Evolutionary conservation across 2,329 filamentous ascomycete species (phyloP), one percentile per base, ranked within the genome.

Genomic region (Periconia sp.): DNA sequence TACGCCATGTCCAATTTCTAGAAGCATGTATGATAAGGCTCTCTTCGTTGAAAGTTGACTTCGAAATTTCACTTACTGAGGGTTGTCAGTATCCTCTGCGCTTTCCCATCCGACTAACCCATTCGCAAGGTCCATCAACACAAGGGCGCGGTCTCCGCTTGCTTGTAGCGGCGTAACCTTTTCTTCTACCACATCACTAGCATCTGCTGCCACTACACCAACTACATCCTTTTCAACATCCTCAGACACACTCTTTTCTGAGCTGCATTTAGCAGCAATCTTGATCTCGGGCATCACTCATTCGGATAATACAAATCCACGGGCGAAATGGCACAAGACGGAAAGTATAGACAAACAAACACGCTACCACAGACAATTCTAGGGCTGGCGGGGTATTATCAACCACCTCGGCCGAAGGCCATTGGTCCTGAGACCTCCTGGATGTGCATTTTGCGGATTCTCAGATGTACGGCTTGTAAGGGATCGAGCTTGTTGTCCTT

Each of bases 91-190:
- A 34, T 62, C 59, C 4, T 54, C 46, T 22, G 52, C 50, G n/a
- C 18, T 31, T 3, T 62, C 59, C 59, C 59, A 62, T 9, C 59
- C 59, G 4, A 62, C 52, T 4, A 63, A 28, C 1, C 49, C 49
- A 9, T 53, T 53, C 4, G 55, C 52, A 4, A 59, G 44, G 34
- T 61, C 56, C 37, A 49, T 56, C 30, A 57, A 45, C 5, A 47
- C 43, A 6, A 42, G 18, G 3, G 39, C 38, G 7, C 43, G 36
- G 25, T 48, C 40, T 10, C 40, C 46, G 31, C 40, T 40, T 18
- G 28, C 32, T 38, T 38, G 36, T 12, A 16, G 13, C 5, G 13
- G 21, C 17, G 17, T 4, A 13, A 30, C 19, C 8, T 17, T 32
- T n/a, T 39, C n/a, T 9, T 29, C 30, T 25, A 29, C 9, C 11